Evolutionary conservation across 1,284 basidiomycete genomes (phyloP).

Genomic region (Thecaphora frezii): DNA sequence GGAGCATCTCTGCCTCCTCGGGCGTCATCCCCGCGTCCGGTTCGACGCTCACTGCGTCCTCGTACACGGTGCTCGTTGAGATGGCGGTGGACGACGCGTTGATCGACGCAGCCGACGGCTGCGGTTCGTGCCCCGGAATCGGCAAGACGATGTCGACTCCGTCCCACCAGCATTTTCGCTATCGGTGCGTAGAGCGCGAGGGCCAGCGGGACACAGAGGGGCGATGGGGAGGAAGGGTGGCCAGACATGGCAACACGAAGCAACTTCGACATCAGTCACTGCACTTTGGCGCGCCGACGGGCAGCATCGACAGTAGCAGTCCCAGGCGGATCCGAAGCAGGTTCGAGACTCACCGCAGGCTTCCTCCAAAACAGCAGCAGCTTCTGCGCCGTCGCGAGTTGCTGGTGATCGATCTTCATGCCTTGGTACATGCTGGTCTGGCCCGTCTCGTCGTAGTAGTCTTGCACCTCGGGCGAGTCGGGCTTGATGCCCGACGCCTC

Average conservation of each 20-base stretch:
- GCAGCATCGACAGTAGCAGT: no score
- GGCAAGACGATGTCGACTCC: slow-evolving; percentile 85
- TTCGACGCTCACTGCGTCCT: neutral
- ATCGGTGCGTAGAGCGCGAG: neutral
- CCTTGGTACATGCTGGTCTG: slow-evolving; percentile 51
- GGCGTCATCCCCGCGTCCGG: slow-evolving; percentile 39
- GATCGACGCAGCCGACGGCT: neutral
- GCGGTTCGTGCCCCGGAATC: slow-evolving; percentile 4
- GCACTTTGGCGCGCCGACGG: no score
- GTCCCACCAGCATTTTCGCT: slow-evolving; percentile 99
- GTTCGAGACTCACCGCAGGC: slow-evolving; percentile 70
- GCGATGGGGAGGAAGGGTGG: no score
- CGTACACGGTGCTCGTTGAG: slow-evolving; percentile 6
- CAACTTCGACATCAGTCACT: neutral
- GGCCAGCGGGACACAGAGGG: neutral
- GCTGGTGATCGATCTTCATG: slow-evolving; percentile 75
- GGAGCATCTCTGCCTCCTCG: slow-evolving; percentile 47
- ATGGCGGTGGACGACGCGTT: neutral
- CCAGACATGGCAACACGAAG: no score
- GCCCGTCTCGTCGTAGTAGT: slow-evolving; percentile 33
- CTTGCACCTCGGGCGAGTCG: slow-evolving; percentile 9
- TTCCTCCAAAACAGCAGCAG: slow-evolving; percentile 97
- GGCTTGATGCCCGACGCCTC: slow-evolving; percentile 23
- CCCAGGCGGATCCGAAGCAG: no score
- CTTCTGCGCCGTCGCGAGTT: slow-evolving; percentile 97